Percentiles rank a stretch among this genome's conserved stretches.
phyloP scores from a whole-genome alignment of 2,329 filamentous ascomycete species.

The Sphaceloma murrayae region DNA sequence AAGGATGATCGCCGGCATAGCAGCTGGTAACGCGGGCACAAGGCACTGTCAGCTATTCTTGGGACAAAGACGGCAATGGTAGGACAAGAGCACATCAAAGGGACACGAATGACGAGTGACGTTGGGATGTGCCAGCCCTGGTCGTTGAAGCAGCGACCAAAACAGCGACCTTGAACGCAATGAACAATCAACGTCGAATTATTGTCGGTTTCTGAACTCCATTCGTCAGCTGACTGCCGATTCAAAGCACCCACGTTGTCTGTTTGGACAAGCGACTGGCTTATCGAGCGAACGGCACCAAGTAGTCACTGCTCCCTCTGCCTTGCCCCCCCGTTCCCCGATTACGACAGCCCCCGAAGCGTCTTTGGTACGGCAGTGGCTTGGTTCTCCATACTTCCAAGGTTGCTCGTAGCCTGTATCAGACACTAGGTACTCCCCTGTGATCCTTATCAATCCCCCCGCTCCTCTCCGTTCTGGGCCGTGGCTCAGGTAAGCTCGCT shows the following conservation, averaged over 20 bases:
- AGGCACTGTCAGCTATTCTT: background rate
- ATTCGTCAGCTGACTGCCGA: constrained; percentile 7
- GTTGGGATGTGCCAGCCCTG: background rate
- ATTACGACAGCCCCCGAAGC: constrained; percentile 1
- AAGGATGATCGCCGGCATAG: background rate
- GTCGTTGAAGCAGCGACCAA: constrained; percentile 6
- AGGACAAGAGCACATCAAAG: background rate
- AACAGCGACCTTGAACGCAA: constrained; percentile 4
- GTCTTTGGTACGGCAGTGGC: constrained; percentile 10
- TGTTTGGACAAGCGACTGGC: background rate
- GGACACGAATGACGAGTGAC: background rate
- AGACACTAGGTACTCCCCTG: constrained; percentile 1
- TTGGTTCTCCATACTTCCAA: background rate
- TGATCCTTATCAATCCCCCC: constrained; percentile 9
- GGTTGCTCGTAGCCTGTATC: constrained; percentile 13
- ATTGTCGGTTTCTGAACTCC: constrained; percentile 11
- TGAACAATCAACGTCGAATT: constrained; percentile 6
- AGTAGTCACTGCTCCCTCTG: too few relatives aligned
- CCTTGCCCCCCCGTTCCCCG: background rate
- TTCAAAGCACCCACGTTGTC: constrained; percentile 12
- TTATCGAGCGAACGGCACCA: constrained; percentile 6
- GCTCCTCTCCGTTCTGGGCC: constrained; percentile 4
- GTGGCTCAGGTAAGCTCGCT: constrained; percentile 13
- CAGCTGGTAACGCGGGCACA: background rate
- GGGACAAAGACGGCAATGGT: background rate